Base-by-base conservation (phyloP, 2,329 filamentous ascomycete genomes). In the Zopfia rhizophila region DNA sequence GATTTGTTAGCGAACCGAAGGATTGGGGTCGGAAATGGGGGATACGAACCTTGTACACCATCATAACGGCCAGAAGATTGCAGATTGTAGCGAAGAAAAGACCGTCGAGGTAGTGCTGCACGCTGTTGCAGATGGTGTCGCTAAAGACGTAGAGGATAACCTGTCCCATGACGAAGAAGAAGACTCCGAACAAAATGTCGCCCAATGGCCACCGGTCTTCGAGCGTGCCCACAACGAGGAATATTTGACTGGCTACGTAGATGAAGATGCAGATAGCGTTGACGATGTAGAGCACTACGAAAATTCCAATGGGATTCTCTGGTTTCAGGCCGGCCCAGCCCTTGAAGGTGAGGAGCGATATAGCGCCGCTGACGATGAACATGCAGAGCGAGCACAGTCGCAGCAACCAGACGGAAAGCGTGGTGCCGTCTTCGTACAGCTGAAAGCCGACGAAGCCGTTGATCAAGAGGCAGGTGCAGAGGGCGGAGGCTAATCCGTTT, bases 401-500 rank as follows among this genome's bases (percentile, higher is more conserved):
- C 51, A 99, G 78, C 60, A 97, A 85, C 94, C 94, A 99, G 30
- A 99, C 87, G 0, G 92, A 97, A 28, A 97, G 78, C 2, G 88
- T 87, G 1, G 94, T 99, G 38, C 94, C 94, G 65, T 99, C 94
- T 74, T 99, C 94, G 72, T 99, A 99, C 10, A 99, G 80, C 74
- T 97, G 94, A 74, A 99, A 99, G 23, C 94, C 94, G 41, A 99
- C 93, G 66, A 99, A 99, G 30, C 94, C 94, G 72, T 97, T 97
- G 78, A 99, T 92, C 61, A 97, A 78, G 44, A 99, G 79, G 70
- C 89, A 95, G 18, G 91, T 93, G 69, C 94, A 88, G 19, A 96
- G 82, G 1, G 94, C 90, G 24, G 91, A 96, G 16, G 86, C 79
- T 40, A 99, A 79, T 11, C 93, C 94, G 53, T 87, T 88, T 65